Evolutionary conservation across 305 asterid genomes (phyloP), one percentile per base, ranked within the genome.

Genomic region (Plantago coronopus): DNA sequence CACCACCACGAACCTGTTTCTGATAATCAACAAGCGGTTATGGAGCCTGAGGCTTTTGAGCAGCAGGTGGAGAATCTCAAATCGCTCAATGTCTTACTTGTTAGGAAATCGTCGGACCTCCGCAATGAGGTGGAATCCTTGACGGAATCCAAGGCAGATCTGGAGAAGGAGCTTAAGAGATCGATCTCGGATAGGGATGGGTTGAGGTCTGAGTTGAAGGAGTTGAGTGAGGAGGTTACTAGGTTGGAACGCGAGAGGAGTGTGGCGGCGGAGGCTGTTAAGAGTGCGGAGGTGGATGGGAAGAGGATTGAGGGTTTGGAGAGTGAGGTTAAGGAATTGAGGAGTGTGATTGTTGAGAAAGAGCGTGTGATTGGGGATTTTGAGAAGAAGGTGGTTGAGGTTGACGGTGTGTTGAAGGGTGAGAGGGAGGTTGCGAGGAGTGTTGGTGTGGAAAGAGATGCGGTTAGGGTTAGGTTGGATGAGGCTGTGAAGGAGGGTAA

Each of bases 21-120:
- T 34, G 12, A 11, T 34, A 65, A 60, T 15, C 57, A 18, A 27
- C 49, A 5, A 14, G 69, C 75, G n/a, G n/a, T n/a, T 42, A 77
- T 78, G 90, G 88, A 78, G 23, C 34, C 82, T 18, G 81, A 82
- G 18, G 81, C 74, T 13, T 56, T 74, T 9, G 88, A 76, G 70
- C 83, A 85, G 75, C 44, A 85, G 6, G n/a, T n/a, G n/a, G 81
- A 90, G 49, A 78, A 27, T 45, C 84, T 90, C 51, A 90, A 83
- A 69, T 72, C 83, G 2, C 81, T 90, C 20, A 90, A 90, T 27
- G n/a, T n/a, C n/a, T n/a, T n/a, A n/a, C n/a, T n/a, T n/a, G n/a
- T n/a, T n/a, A n/a, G n/a, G n/a, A n/a, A n/a, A n/a, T n/a, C n/a
- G n/a, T n/a, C n/a, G n/a, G n/a, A n/a, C n/a, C n/a, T n/a, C n/a